These are phyloP conservation scores for Termitomyces sp. DNA, from an alignment of 768 basidiomycete genomes.

Conservation along the genomic window DNA sequence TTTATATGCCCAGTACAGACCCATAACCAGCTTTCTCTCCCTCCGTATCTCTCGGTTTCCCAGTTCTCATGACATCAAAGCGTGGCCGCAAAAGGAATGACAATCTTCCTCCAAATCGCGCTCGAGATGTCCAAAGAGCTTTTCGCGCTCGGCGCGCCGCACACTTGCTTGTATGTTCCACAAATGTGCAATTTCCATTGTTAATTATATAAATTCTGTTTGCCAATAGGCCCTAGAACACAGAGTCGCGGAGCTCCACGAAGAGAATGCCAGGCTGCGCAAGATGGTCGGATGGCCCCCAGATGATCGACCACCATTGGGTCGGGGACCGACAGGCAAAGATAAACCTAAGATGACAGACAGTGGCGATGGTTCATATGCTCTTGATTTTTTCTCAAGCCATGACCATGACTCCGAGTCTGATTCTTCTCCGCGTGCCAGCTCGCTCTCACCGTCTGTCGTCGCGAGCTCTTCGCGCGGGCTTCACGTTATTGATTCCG, in stretches of 20 bases:
- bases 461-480: slow-evolving; percentile 43
- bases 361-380: slow-evolving; percentile 13
- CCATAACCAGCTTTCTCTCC: slow-evolving; percentile 17
- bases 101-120: slow-evolving; percentile 74
- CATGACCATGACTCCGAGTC: slow-evolving; percentile 40
- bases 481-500: slow-evolving; percentile 42
- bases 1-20: slow-evolving; percentile 34
- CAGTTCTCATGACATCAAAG: slow-evolving; percentile 69
- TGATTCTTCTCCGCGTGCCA: slow-evolving; percentile 46
- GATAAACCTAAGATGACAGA: slow-evolving; percentile 66
- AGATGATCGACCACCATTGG: slow-evolving; percentile 64
- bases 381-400: slow-evolving; percentile 28
- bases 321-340: slow-evolving; percentile 84
- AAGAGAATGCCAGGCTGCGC: slow-evolving; percentile 73
- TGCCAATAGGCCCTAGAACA: slow-evolving; percentile 66
- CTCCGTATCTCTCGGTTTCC: slow-evolving; percentile 23
- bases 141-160: slow-evolving; percentile 87
- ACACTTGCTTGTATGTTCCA: slow-evolving; percentile 63
- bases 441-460: slow-evolving; percentile 59
- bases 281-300: slow-evolving; percentile 69
- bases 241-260: slow-evolving; percentile 77
- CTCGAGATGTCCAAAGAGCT: slow-evolving; percentile 84
- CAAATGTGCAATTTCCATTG: slow-evolving; percentile 32
- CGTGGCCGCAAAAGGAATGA: slow-evolving; percentile 83
- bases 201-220: slow-evolving; percentile 26